Evolutionary conservation across 2,329 filamentous ascomycete genomes (phyloP).

Genomic region (Orbilia quercus): DNA sequence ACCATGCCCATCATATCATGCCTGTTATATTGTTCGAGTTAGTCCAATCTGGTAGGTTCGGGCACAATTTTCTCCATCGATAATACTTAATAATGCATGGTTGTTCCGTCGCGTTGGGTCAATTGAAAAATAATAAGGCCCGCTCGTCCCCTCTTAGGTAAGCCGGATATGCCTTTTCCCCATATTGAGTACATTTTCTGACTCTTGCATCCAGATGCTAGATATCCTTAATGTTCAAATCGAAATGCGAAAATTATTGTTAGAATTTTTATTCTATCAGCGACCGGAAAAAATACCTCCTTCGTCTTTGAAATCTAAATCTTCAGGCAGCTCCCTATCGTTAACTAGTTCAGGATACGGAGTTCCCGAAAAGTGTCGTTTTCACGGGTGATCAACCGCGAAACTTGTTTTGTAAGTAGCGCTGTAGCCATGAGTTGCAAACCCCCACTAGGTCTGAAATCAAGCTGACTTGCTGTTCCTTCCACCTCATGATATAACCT

Average conservation of each 20-base stretch:
- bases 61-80: slow-evolving; percentile 6
- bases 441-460: no score
- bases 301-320: slow-evolving; percentile 28
- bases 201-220: no score
- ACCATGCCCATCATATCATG: neutral
- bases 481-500: no score
- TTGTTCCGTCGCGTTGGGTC: no score
- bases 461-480: no score
- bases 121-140: slow-evolving; percentile 8
- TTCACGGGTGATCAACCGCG: slow-evolving; percentile 78
- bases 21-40: no score
- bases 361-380: slow-evolving; percentile 78
- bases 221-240: no score
- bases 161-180: no score
- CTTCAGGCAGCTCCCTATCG: slow-evolving; percentile 16
- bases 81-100: no score
- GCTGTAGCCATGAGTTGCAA: no score
- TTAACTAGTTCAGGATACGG: slow-evolving; percentile 63
- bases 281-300: slow-evolving; percentile 34
- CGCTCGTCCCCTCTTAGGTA: neutral
- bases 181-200: no score
- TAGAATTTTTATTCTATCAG: slow-evolving; percentile 47
- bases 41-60: slow-evolving; percentile 29
- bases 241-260: slow-evolving; percentile 26
- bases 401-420: slow-evolving; percentile 81